phyloP scores from a whole-genome alignment of 108 stramenopile species.

The Nitzschia sp. region DNA sequence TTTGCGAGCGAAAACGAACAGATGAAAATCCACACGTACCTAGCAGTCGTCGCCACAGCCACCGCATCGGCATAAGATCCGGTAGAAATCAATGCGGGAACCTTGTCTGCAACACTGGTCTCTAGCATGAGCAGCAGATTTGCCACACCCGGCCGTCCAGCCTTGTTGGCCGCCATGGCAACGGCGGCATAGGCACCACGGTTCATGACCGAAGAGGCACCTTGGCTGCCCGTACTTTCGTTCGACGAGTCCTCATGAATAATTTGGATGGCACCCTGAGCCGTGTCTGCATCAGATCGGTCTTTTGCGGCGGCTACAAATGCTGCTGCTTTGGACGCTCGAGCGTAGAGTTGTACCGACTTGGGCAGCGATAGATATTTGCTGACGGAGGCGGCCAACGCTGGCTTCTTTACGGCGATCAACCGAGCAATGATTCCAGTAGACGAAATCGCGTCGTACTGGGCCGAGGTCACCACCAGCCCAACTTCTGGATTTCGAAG shows the following conservation, averaged over 20 bases:
- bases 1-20: background rate
- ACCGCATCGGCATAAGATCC: slow-evolving; percentile 78
- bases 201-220: slow-evolving; percentile 44
- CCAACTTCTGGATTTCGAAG: slow-evolving; percentile 78
- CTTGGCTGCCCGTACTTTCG: slow-evolving; percentile 1
- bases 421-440: slow-evolving; percentile 76
- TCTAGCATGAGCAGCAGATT: slow-evolving; percentile 76
- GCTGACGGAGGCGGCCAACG: slow-evolving; percentile 72
- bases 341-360: slow-evolving; percentile 69
- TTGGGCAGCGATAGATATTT: slow-evolving; percentile 70
- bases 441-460: slow-evolving; percentile 84
- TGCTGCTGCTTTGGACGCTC: slow-evolving; percentile 75
- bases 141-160: slow-evolving; percentile 78
- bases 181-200: slow-evolving; percentile 81
- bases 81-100: slow-evolving; percentile 74
- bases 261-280: slow-evolving; percentile 75
- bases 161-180: slow-evolving; percentile 75
- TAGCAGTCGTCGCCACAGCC: slow-evolving; percentile 69
- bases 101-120: slow-evolving; percentile 78
- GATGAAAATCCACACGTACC: slow-evolving; percentile 16
- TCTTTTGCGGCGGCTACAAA: slow-evolving; percentile 42
- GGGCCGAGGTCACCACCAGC: slow-evolving; percentile 81
- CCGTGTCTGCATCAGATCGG: slow-evolving; percentile 62
- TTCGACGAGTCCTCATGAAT: slow-evolving; percentile 53
- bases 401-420: slow-evolving; percentile 63